Base-by-base conservation (phyloP, 2,329 filamentous ascomycete species). In the Blastomyces silverae region DNA sequence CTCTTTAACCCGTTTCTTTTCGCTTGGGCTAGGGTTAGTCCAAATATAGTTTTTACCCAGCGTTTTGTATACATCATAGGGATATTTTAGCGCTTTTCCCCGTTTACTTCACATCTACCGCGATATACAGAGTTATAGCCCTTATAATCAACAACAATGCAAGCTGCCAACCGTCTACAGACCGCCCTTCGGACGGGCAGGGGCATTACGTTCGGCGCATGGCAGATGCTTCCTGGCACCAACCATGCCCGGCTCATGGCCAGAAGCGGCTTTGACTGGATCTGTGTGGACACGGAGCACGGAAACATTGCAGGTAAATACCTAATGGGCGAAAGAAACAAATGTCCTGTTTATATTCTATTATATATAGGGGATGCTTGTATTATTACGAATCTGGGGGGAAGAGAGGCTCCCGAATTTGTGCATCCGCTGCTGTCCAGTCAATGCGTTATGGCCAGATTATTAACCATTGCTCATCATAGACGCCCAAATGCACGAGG, bases 191-290 rank as follows among this genome's bases (percentile, higher is more conserved):
- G 79, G 67, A 79, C 77, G 50, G 80, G 80, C 63, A 71, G 70
- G 37, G 78, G 79, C 11, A 74, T 82, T 44, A 79, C 78, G 22
- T 84, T 84, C 65, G 83, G 83, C 65, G 83, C 79, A 71, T 86
- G 83, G 83, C 83, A 85, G 78, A 83, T 84, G 75, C 69, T 85
- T 4, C 82, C 83, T 1, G 82, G 83, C 3, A 76, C 80, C n/a
- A 84, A 85, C 67, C 77, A 81, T 66, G 79, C 82, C 25, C 77
- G 83, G 61, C 75, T 80, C 20, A 83, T 85, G 67, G 82, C 83
- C 8, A 77, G 81, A 52, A 79, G 79, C 46, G 80, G 80, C 8
- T 80, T 82, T 37, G 81, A 84, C 67, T 83, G 83, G 80, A 79
- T 84, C 44, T 81, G 79, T 65, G 79, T 85, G 25, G 83, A 85